Evolutionary conservation across 2,329 filamentous ascomycete species (phyloP).

Genomic region (Fusarium siculi): DNA sequence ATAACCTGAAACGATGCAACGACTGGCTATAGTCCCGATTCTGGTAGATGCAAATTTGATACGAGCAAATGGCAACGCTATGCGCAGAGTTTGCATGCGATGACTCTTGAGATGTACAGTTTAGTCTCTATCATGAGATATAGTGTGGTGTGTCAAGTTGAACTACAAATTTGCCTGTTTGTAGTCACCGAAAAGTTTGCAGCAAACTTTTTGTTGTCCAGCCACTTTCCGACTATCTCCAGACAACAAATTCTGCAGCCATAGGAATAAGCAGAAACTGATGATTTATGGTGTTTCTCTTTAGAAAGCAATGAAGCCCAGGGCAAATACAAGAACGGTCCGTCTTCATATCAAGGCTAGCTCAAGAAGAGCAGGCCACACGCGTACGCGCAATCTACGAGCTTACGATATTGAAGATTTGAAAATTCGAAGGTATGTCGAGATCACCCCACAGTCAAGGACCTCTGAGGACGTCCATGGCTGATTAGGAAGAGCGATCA

Average conservation of each 20-base stretch:
- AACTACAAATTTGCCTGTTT: not conserved
- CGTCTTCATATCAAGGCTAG: not conserved
- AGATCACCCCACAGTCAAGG: constrained; percentile 64
- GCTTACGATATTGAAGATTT: not conserved
- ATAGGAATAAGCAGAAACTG: not conserved
- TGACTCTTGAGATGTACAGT: not conserved
- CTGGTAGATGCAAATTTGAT: not conserved
- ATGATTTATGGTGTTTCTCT: not conserved
- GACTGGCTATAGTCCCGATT: not conserved
- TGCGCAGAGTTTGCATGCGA: not conserved
- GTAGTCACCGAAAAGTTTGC: not conserved
- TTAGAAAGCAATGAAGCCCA: too few species aligned
- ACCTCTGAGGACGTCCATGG: constrained; percentile 53
- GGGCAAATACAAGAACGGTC: not conserved
- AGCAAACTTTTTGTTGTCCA: not conserved
- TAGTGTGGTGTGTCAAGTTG: too few species aligned
- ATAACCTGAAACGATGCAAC: not conserved
- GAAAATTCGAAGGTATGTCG: constrained; percentile 50
- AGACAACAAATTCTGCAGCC: not conserved
- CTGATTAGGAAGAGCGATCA: constrained; percentile 61
- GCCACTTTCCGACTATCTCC: not conserved
- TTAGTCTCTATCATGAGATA: not conserved
- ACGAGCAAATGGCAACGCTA: not conserved
- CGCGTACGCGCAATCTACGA: not conserved
- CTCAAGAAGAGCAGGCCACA: not conserved